A percentile compares a stretch with the other conserved stretches of the same genome.
Conservation (phyloP, 192 early-diverging fungal species). For the Coemansia erecta region DNA sequence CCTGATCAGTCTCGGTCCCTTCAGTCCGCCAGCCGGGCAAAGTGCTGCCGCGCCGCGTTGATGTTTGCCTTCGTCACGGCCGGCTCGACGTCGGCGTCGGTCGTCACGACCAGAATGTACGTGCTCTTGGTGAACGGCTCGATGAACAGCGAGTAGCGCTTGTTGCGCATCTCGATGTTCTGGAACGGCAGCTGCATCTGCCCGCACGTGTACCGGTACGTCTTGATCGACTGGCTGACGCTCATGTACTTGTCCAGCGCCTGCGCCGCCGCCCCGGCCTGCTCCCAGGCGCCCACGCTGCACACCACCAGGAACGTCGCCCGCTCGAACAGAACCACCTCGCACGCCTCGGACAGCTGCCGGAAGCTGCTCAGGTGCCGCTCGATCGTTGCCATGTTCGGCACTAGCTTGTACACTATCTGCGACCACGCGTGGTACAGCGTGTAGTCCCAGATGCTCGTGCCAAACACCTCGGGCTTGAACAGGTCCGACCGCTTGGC, state of each 20-base stretch:
- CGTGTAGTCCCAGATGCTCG: constrained; percentile 41
- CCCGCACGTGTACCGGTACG: constrained; percentile 30
- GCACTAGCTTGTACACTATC: constrained; percentile 94
- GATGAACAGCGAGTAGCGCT: constrained; percentile 49
- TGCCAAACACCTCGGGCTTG: constrained; percentile 29
- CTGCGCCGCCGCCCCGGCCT: background rate
- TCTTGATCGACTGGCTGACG: constrained; percentile 46
- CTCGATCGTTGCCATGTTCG: constrained; percentile 84
- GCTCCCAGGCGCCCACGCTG: background rate
- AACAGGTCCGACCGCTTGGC: constrained; percentile 26
- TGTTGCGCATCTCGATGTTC: constrained; percentile 82
- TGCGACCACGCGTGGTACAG: constrained; percentile 86
- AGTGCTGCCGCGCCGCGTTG: constrained; percentile 32
- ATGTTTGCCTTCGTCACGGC: constrained; percentile 53
- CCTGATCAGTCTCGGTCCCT: too few relatives aligned
- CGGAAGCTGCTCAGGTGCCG: constrained; percentile 77
- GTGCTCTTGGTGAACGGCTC: constrained; percentile 57
- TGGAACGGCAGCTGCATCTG: constrained; percentile 75
- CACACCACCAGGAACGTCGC: constrained; percentile 96
- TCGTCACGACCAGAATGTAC: constrained; percentile 45
- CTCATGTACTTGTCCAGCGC: constrained; percentile 26
- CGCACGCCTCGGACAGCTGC: constrained; percentile 83
- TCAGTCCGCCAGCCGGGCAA: constrained; percentile 25
- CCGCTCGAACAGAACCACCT: constrained; percentile 93
- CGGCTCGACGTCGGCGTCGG: constrained; percentile 50